Evolutionary conservation across 1,139 yeast genomes (phyloP), one percentile per base, ranked within the genome.

Genomic region (Taphrina populina): DNA sequence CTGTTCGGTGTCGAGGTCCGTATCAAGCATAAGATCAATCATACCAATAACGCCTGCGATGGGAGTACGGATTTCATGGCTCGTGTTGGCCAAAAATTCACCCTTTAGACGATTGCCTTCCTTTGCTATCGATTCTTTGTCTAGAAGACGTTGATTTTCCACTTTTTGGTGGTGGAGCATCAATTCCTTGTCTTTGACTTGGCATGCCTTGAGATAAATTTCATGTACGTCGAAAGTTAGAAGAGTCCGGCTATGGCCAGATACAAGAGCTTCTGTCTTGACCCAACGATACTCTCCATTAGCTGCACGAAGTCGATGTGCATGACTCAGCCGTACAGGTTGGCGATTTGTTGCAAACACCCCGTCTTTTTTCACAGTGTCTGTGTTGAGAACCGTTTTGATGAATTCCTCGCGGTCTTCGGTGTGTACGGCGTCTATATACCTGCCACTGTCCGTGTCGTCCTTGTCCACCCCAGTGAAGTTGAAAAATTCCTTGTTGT

Each of bases 41-140:
- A 88, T 87, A 60, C 96, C 96, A 49, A 88, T 73, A 26, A 88
- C 88, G 68, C 96, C 96, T 69, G 88, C 88, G 62, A 88, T 73
- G 2, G 96, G 96, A 0, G 96, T 88, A 62, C 96, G 77, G 66
- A 88, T 77, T 69, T 88, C 96, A 67, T 88, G 96, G 13, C 47
- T 39, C 30, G 49, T 52, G 30, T 41, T 52, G 19, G 56, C 56
- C 43, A 52, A 15, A 17, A 52, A 52, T 20, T 52, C 56, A 13
- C 49, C 49, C 30, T 52, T 52, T n/a, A 52, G 35, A n/a, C 56
- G 37, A 29, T 30, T 41, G 30, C 56, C 49, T 20, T 52, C 56
- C 26, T 43, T 41, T 15, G 56, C 56, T 7, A 36, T 27, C 7
- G 26, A 32, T 19, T 52, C 56, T 11, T 36, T 20, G 43, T 37